Conservation (phyloP, 1,284 basidiomycete genomes). For the Salmacisia buchloeana region DNA sequence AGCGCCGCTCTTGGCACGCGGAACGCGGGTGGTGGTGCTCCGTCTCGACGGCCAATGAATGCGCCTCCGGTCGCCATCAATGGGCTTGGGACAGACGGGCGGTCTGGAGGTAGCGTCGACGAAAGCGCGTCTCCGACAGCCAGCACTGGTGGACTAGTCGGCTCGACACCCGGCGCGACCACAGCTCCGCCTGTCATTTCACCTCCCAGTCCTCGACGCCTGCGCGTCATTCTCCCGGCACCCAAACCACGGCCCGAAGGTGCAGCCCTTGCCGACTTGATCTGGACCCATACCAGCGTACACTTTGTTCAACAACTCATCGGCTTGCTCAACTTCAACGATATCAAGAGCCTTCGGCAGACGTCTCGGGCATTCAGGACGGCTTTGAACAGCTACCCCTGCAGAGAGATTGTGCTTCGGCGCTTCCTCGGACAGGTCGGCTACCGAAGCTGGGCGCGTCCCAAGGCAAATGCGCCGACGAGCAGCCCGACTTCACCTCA, state of each 20-base stretch:
- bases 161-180: background rate
- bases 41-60: background rate
- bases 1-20: background rate
- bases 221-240: background rate
- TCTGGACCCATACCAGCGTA: constrained; percentile 34
- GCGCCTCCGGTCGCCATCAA: background rate
- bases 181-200: background rate
- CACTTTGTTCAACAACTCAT: constrained; percentile 33
- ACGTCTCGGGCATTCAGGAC: constrained; percentile 31
- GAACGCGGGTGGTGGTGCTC: background rate
- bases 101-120: too few species aligned
- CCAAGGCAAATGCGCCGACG: constrained; percentile 3
- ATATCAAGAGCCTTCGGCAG: constrained; percentile 41
- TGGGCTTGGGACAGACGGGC: background rate
- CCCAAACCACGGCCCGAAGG: background rate
- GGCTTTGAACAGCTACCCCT: constrained; percentile 23
- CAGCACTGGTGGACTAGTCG: too few species aligned
- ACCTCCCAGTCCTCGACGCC: background rate
- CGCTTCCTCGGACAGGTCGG: constrained; percentile 42
- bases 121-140: too few species aligned
- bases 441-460: constrained; percentile 30
- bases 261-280: constrained; percentile 26
- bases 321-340: constrained; percentile 34
- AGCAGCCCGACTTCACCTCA: background rate
- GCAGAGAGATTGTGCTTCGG: constrained; percentile 32